Percentiles rank a stretch among this genome's conserved stretches.
Conservation (phyloP, 2,329 filamentous ascomycete genomes). For the Pestalotiopsis sp. region DNA sequence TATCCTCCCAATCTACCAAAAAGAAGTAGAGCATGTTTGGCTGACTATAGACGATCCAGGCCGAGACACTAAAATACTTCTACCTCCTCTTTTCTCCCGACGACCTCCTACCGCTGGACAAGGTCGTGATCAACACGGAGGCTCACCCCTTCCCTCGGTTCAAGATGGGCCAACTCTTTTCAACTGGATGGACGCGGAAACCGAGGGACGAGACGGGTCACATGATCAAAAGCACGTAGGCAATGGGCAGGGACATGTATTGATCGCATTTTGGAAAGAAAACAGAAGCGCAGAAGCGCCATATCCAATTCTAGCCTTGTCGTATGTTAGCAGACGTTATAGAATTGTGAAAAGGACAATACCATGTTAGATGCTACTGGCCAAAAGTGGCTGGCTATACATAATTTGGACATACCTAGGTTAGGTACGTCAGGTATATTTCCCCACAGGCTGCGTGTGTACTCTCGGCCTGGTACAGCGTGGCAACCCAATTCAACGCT, state of each 20-base stretch:
- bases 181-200: constrained; percentile 80
- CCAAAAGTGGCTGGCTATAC: no score
- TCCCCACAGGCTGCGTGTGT: no score
- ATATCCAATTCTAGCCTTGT: no score
- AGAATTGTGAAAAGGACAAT: no score
- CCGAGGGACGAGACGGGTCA: constrained; percentile 53
- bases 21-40: neutral
- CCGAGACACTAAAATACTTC: constrained; percentile 97
- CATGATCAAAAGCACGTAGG: constrained; percentile 27
- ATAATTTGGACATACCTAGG: no score
- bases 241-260: neutral
- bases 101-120: constrained; percentile 80
- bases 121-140: constrained; percentile 94
- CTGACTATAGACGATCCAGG: constrained; percentile 50
- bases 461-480: no score
- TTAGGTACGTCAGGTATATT: no score
- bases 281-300: neutral
- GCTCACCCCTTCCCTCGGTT: constrained; percentile 90
- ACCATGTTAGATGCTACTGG: no score
- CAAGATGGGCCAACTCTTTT: constrained; percentile 75
- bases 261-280: neutral
- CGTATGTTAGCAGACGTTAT: no score
- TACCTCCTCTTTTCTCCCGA: constrained; percentile 89
- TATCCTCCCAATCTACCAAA: neutral
- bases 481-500: no score